phyloP scores from a whole-genome alignment of 345 rosid genomes.

The Eucalyptus sideroxylon region DNA sequence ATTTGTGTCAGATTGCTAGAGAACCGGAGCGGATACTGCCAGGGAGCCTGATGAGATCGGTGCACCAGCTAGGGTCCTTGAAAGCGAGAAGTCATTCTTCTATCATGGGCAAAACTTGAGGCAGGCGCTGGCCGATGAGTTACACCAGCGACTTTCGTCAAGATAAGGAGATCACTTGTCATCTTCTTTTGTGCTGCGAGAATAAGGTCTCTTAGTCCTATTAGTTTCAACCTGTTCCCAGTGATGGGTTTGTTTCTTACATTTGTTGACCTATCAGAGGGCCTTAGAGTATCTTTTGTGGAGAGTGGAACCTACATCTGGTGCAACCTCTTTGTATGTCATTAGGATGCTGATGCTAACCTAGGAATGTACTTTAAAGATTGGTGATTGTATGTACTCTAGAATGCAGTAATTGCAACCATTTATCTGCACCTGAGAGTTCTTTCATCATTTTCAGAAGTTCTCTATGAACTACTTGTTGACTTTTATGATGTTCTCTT shows the following conservation, averaged over 20 bases:
- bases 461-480: neutral
- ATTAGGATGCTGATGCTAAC: neutral
- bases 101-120: slow-evolving; percentile 79
- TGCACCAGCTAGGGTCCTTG: slow-evolving; percentile 51
- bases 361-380: neutral
- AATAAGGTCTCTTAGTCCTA: neutral
- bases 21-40: slow-evolving; percentile 87
- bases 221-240: neutral
- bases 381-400: neutral
- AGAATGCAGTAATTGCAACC: neutral
- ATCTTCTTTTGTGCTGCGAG: neutral
- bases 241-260: neutral
- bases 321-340: neutral
- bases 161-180: slow-evolving; percentile 20
- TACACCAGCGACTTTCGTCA: slow-evolving; percentile 86
- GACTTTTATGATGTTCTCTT: neutral
- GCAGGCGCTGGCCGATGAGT: slow-evolving; percentile 90
- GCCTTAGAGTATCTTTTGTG: neutral
- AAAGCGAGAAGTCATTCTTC: slow-evolving; percentile 70
- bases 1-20: slow-evolving; percentile 87
- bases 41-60: slow-evolving; percentile 87
- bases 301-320: neutral
- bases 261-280: neutral
- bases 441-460: neutral
- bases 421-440: neutral